These are phyloP conservation scores for Nectriaceae sp. DNA, from an alignment of 2,329 filamentous ascomycete genomes.

Conservation along the genomic window DNA sequence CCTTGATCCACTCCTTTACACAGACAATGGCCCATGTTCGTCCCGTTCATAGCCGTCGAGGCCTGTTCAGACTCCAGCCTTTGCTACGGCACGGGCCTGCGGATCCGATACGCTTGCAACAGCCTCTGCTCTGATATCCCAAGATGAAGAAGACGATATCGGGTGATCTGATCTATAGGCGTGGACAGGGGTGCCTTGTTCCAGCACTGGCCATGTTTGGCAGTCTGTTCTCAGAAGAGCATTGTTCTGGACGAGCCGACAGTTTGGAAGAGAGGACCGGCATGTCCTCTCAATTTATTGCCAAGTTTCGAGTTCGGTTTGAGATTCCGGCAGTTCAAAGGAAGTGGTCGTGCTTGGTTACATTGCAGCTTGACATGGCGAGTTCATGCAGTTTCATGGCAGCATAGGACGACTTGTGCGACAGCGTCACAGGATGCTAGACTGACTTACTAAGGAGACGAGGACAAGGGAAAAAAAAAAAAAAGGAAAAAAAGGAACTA, in stretches of 20 bases:
- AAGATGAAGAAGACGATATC: no score
- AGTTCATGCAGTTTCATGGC: no score
- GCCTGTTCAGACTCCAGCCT: no score
- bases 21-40: not conserved
- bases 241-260: not conserved
- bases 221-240: not conserved
- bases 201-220: not conserved
- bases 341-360: no score
- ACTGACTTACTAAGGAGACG: not conserved
- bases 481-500: not conserved
- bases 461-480: not conserved
- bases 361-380: no score
- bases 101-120: no score
- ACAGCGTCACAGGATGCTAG: no score
- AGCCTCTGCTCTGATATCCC: no score
- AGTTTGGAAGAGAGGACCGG: not conserved
- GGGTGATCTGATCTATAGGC: not conserved
- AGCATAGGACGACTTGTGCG: no score
- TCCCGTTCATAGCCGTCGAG: not conserved
- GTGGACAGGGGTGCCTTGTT: not conserved
- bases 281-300: no score
- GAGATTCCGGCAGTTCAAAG: no score
- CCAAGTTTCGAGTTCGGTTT: no score
- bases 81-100: not conserved
- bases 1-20: not conserved